Evolutionary conservation across 2,329 filamentous ascomycete species (phyloP), one percentile per base, ranked within the genome.

Genomic region (Pestalotiopsis sp.): DNA sequence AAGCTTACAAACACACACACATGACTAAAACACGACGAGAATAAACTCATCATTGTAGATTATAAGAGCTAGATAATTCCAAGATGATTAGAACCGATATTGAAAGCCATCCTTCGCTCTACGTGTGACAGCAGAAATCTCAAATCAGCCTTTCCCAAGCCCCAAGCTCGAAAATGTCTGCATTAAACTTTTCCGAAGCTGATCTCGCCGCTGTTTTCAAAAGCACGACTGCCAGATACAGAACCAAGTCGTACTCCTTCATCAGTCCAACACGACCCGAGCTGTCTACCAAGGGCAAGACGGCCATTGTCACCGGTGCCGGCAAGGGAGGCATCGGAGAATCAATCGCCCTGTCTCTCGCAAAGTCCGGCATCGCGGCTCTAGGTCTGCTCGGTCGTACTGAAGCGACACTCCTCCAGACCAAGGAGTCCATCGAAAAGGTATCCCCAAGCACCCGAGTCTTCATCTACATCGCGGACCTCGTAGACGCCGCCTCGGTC

Each of bases 251-350:
- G 11, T 67, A 67, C 36, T 52, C 65, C 12, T 59, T 61, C 27
- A 67, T 67, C 52, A 38, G 58, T n/a, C 65, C 65, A 6, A 56
- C 20, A 4, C 52, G 65, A 41, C 52, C 52, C 4, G 65, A 61
- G 27, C 65, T 67, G 2, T 67, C 65, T 17, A 67, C 65, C 14
- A 49, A 45, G 36, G 65, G 65, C 5, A 67, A 67, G 36, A 67
- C 65, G 4, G 65, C 65, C 12, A 52, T 67, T 17, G 52, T 67
- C 14, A 67, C 27, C 7, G 65, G 65, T 13, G 52, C 65, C 2
- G 65, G 65, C 13, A 31, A 67, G 7, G 65, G 65, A 67, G 59
- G 59, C 13, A 67, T 67, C 27, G 65, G 65, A 25, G 4, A 36
- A 9, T n/a, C 52, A 11, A 67, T 67, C 23, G 65, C 65, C 3